These are phyloP conservation scores for Skeletonema potamos DNA, from an alignment of 108 stramenopile genomes.

Conservation along the genomic window DNA sequence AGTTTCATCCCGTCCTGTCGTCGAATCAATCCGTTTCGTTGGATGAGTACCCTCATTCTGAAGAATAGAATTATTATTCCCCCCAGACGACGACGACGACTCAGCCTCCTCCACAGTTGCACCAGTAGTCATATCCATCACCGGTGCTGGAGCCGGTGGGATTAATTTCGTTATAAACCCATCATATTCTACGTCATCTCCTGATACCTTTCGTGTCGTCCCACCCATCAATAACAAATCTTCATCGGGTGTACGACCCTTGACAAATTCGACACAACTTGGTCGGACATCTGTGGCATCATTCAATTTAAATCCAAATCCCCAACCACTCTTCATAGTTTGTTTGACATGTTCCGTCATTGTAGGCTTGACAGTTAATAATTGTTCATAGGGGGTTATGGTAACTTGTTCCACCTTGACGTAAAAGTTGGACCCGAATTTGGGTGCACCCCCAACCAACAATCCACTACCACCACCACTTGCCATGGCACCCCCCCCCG, in stretches of 20 bases:
- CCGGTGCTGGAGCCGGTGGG: conserved; percentile 36
- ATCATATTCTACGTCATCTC: conserved; percentile 22
- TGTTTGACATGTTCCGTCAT: conserved; percentile 21
- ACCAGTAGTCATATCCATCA: conserved; percentile 20
- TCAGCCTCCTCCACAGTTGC: conserved; percentile 1
- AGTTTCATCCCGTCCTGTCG: conserved; percentile 42
- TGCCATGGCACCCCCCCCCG: conserved; percentile 16
- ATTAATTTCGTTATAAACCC: conserved; percentile 45
- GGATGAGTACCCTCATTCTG: conserved; percentile 27
- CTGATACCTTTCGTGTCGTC: conserved; percentile 27
- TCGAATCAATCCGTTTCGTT: conserved; percentile 46
- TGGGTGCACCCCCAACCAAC: conserved; percentile 26
- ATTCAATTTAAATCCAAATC: conserved; percentile 46
- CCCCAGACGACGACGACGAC: too few species aligned
- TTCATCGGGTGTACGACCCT: conserved; percentile 41
- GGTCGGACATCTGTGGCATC: conserved; percentile 44
- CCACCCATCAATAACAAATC: conserved; percentile 35
- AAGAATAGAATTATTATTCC: background rate
- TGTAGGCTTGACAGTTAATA: conserved; percentile 29
- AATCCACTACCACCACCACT: background rate
- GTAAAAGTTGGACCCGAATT: conserved; percentile 34
- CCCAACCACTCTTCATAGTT: conserved; percentile 41
- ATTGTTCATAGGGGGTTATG: conserved; percentile 20
- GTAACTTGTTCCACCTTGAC: conserved; percentile 42
- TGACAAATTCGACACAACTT: conserved; percentile 32